Evolutionary conservation across 1,284 basidiomycete genomes (phyloP).

Genomic region (Meripilus lineatus): DNA sequence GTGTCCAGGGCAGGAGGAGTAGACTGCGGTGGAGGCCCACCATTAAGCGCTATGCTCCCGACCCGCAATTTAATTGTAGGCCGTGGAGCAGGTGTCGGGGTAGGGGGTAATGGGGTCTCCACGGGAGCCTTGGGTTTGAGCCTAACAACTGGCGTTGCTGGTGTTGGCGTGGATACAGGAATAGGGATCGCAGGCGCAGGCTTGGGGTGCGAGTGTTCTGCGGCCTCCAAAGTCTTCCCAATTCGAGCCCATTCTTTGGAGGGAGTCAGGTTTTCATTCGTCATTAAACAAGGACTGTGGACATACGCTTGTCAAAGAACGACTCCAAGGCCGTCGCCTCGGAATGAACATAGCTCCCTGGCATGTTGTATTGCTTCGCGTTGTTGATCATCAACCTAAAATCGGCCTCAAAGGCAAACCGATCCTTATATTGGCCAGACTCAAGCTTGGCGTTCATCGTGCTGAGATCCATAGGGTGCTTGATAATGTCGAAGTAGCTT

Average conservation of each 20-base stretch:
- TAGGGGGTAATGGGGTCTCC: conserved; percentile 28
- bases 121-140: conserved; percentile 30
- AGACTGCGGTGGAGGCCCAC: conserved; percentile 6
- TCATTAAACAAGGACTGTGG: conserved; percentile 5
- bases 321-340: conserved; percentile 76
- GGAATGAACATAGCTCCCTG: conserved; percentile 70
- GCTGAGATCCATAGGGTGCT: conserved; percentile 92
- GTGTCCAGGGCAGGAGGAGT: conserved; percentile 11
- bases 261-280: conserved; percentile 6
- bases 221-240: conserved; percentile 66
- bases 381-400: conserved; percentile 88
- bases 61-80: conserved; percentile 59
- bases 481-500: conserved; percentile 89
- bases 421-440: conserved; percentile 81
- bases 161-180: conserved; percentile 1
- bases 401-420: conserved; percentile 83
- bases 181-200: conserved; percentile 15
- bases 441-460: conserved; percentile 88
- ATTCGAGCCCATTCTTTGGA: conserved; percentile 67
- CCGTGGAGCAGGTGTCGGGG: conserved; percentile 28
- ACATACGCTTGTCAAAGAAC: conserved; percentile 82
- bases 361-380: conserved; percentile 82
- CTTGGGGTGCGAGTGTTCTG: conserved; percentile 34
- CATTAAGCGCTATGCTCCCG: conserved; percentile 25
- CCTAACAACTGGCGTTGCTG: conserved; percentile 28